Percentiles rank a stretch among this genome's conserved stretches.
These are phyloP conservation scores for Phytopythium chamaehyphon DNA, from an alignment of 352 stramenopile species.

Conservation along the genomic window DNA sequence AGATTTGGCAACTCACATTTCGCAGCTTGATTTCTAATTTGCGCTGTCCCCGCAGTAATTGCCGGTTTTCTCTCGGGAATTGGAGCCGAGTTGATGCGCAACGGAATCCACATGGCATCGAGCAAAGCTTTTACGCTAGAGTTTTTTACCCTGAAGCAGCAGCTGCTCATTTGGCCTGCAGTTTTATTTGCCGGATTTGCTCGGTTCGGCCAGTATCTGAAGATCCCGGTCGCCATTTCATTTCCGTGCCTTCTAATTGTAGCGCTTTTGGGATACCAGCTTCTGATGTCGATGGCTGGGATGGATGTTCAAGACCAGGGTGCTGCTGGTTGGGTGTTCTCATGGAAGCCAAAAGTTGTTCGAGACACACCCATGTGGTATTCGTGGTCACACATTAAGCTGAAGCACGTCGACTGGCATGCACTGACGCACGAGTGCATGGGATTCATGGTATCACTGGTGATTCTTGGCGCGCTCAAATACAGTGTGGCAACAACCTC, in stretches of 20 bases:
- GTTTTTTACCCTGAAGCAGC: conserved; percentile 59
- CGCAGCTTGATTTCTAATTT: too few species aligned
- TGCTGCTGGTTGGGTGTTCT: conserved; percentile 53
- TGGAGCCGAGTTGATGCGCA: conserved; percentile 70
- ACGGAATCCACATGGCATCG: conserved; percentile 76
- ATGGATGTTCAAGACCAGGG: conserved; percentile 32
- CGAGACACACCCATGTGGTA: conserved; percentile 74
- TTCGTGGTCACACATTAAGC: conserved; percentile 66
- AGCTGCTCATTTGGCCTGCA: conserved; percentile 50
- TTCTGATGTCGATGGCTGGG: conserved; percentile 21
- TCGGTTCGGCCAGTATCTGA: conserved; percentile 50
- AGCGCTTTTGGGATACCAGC: conserved; percentile 61
- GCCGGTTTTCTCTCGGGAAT: conserved; percentile 79
- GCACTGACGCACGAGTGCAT: conserved; percentile 55
- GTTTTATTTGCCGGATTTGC: conserved; percentile 55
- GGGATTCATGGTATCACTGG: conserved; percentile 57
- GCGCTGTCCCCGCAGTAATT: conserved; percentile 33
- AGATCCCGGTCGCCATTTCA: conserved; percentile 62
- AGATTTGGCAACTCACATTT: neutral
- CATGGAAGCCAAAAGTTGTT: conserved; percentile 59
- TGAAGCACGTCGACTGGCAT: conserved; percentile 53
- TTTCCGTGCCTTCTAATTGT: conserved; percentile 62
- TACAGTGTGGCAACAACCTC: conserved; percentile 80
- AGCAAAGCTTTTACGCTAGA: conserved; percentile 41
- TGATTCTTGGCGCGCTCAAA: conserved; percentile 75